Base-by-base conservation (phyloP, 2,329 filamentous ascomycete genomes). In the Cladorrhinum sp. region DNA sequence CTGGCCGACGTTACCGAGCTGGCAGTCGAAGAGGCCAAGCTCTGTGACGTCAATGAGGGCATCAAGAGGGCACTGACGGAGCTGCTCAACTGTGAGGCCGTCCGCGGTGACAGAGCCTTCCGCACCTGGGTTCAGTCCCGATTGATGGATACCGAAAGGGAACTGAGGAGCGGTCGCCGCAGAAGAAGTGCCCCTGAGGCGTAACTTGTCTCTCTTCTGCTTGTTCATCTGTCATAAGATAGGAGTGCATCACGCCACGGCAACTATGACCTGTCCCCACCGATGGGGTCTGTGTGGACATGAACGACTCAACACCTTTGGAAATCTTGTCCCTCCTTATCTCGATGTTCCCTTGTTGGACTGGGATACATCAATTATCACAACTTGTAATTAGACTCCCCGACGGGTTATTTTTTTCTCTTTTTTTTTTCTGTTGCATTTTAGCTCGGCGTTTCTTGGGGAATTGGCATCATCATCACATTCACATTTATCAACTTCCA, bases 1-100 rank as follows among this genome's bases (percentile, higher is more conserved):
- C 55, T 62, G 51, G 62, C 59, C 52, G 66, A 83, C 67, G 79
- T 80, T 67, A 74, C 78, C 57, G 77, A 78, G 6, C 69, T 81
- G 22, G 74, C 74, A 62, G 74, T 74, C 18, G 81, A 82, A 68
- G 81, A 85, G 69, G 77, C 80, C 64, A 81, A 78, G 62, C 76
- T 85, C 10, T 82, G 76, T 55, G 77, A 80, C 63, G 79, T 85
- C 71, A 85, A 84, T 71, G 83, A 85, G 72, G 79, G 80, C 66
- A 83, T 86, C 74, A 87, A 87, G 74, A 78, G 82, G 29, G 80
- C 82, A 1, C 69, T 87, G 66, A 87, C 83, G 5, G 83, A 85
- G 70, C 78, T 87, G 13, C 78, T 87, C 67, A 87, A 86, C 73
- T 85, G 82, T 72, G 79, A 82, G 23, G 74, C 78, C 38, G 81